Percentiles rank a stretch among this genome's conserved stretches.
Conservation (phyloP, 1,284 basidiomycete species). For the Ustilago cynodontis region DNA sequence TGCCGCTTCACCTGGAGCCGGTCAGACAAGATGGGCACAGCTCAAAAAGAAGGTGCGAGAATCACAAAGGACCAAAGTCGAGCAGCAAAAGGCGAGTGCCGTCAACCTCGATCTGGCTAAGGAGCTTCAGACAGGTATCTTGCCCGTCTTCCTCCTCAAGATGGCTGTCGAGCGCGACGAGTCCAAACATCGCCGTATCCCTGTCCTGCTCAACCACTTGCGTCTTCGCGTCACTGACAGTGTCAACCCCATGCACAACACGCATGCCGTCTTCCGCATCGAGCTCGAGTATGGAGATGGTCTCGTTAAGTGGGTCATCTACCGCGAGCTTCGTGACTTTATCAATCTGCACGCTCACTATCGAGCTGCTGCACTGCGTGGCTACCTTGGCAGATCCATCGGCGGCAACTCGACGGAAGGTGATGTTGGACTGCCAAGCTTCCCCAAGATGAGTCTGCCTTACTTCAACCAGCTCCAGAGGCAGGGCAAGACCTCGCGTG, state of each 20-base stretch:
- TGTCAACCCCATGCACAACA: conserved; percentile 81
- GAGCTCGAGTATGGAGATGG: conserved; percentile 97
- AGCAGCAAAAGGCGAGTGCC: conserved; percentile 49
- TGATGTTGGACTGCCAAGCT: conserved; percentile 84
- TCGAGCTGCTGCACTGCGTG: conserved; percentile 76
- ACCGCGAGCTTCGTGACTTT: conserved; percentile 93
- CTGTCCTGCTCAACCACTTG: conserved; percentile 86
- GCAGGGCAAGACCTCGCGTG: conserved; percentile 71
- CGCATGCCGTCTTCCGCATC: conserved; percentile 87
- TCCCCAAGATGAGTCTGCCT: conserved; percentile 86
- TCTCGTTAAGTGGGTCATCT: conserved; percentile 90
- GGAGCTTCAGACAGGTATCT: conserved; percentile 52
- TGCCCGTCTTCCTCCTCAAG: conserved; percentile 73
- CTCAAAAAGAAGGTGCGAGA: conserved; percentile 57
- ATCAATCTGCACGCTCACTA: conserved; percentile 91
- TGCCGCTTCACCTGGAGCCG: conserved; percentile 9
- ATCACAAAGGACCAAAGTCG: conserved; percentile 44
- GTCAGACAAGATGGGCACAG: conserved; percentile 48
- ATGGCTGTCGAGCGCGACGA: conserved; percentile 94
- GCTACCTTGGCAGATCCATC: conserved; percentile 58
- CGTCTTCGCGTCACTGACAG: conserved; percentile 87
- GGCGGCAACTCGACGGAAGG: conserved; percentile 50
- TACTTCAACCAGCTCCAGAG: conserved; percentile 81
- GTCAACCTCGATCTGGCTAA: conserved; percentile 43
- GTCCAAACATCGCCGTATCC: conserved; percentile 83